Evolutionary conservation across 1,284 basidiomycete genomes (phyloP), one percentile per base, ranked within the genome.

Genomic region (Sporisorium graminicola): DNA sequence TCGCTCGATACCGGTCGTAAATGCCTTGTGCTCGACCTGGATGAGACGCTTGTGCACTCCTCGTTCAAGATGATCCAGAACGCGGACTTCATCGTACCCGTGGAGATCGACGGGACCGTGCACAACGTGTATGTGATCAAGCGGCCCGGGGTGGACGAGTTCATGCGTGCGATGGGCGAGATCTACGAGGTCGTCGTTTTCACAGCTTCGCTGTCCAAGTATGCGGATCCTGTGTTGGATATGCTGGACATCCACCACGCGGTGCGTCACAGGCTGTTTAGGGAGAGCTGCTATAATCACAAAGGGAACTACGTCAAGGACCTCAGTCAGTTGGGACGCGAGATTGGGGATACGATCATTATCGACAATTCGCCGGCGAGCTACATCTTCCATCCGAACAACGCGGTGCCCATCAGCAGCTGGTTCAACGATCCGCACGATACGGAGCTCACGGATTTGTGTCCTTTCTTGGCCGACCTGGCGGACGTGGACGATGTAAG

Each of bases 41-140:
- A 98, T 80, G 96, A 98, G 87, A 98, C 95, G 1, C 88, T 98
- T 35, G 91, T 98, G 22, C 96, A 98, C 87, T 80, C 77, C 16
- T 79, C 74, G 43, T 87, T 87, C 84, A 87, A 87, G 71, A 85
- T 86, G 64, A 75, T 71, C 29, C 67, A 72, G 47, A 59, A 58
- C 80, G 94, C 96, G 40, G 97, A 99, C 87, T 99, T 95, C 86
- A 93, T 99, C 72, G 96, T 99, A 0, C 97, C 97, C 1, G 96
- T 99, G 52, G 97, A 99, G 87, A 99, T 99, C 77, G 97, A 99
- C 85, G 95, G 94, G 74, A 92, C 96, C 80, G 94, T 93, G 89
- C 96, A 99, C 86, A 98, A 98, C 82, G 94, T 99, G 70, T 98
- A 99, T 87, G 97, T 99, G 46, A 94, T 99, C 87, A 99, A 99